Evolutionary conservation across 768 basidiomycete genomes (phyloP), one percentile per base, ranked within the genome.

Genomic region (Leucosporidium creatinivorum): DNA sequence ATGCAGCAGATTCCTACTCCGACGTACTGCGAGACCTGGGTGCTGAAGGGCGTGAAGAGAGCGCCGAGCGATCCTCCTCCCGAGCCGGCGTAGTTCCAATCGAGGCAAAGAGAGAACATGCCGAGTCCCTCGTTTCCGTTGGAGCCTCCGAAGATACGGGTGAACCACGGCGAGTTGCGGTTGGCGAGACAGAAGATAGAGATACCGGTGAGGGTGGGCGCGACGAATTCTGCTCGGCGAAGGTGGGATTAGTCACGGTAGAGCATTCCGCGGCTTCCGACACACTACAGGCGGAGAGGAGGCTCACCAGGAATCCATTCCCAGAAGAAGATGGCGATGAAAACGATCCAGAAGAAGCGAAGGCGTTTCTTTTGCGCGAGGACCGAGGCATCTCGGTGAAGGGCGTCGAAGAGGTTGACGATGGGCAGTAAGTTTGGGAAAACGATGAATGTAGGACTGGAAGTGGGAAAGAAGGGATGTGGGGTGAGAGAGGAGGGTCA

Each of bases 81-180:
- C 28, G 12, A 28, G 17, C 21, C 25, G 44, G 47, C 26, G 51
- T 52, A 52, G 36, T 33, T 19, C 50, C 26, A 51, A 13, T 17
- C 58, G 23, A 26, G 33, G 55, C 49, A 25, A 18, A 65, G 54
- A 49, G 67, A 71, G 65, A 58, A 58, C 73, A 75, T 55, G 19
- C 75, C 68, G 44, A 73, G 67, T 36, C 79, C 80, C 68, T 80
- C 80, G 74, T 80, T 80, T 67, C 78, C 78, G 58, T 74, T 73
- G 33, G 77, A 76, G 47, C 80, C 79, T 33, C 80, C 80, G 64
- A 80, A 80, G 62, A 80, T 73, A 69, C 79, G 80, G 36, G 79
- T 76, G 61, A 79, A 62, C 63, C 77, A 77, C 2, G 69, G 52
- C 68, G 70, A 55, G 70, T 77, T 48, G 70, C 76, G 68, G 63